Base-by-base conservation (phyloP, 768 basidiomycete species). In the Tricholoma sp. region DNA sequence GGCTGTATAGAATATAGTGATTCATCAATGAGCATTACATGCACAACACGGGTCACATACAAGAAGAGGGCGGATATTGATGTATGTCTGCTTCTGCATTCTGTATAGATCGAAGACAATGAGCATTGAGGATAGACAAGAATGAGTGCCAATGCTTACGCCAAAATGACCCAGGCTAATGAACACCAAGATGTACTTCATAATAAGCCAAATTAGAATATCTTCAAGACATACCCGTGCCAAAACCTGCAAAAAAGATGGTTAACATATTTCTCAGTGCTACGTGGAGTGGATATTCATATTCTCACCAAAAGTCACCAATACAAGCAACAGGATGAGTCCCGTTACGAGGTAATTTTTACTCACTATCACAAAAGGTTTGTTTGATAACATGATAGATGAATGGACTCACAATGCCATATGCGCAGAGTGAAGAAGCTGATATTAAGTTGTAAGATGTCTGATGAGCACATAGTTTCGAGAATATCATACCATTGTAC, bases 101-200 rank as follows among this genome's bases (percentile, higher is more conserved):
- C 76, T 77, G n/a, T 34, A 7, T 58, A 45, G 6, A 21, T 43
- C 9, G 7, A 2, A n/a, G n/a, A n/a, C n/a, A n/a, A n/a, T n/a
- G n/a, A n/a, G n/a, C n/a, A n/a, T n/a, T 14, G 24, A 10, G 16
- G 49, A 21, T 12, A 19, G 41, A 9, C 18, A 50, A 45, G 3
- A 45, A 6, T n/a, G n/a, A n/a, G n/a, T n/a, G n/a, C n/a, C n/a
- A n/a, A n/a, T n/a, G n/a, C n/a, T n/a, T n/a, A n/a, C 78, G 76
- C 68, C 5, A 76, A 16, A 24, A 76, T 62, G 3, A 78, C 74
- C 76, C 76, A 79, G 34, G 70, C 78, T 79, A 8, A 50, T 9
- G 16, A 45, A n/a, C n/a, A n/a, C 19, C 1, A 10, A 43, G 5
- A 21, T 12, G 10, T 19, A 43, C 3, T 43, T 21, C n/a, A n/a